Evolutionary conservation across 2,329 filamentous ascomycete genomes (phyloP), one percentile per base, ranked within the genome.

Genomic region (Myriangium duriaei): DNA sequence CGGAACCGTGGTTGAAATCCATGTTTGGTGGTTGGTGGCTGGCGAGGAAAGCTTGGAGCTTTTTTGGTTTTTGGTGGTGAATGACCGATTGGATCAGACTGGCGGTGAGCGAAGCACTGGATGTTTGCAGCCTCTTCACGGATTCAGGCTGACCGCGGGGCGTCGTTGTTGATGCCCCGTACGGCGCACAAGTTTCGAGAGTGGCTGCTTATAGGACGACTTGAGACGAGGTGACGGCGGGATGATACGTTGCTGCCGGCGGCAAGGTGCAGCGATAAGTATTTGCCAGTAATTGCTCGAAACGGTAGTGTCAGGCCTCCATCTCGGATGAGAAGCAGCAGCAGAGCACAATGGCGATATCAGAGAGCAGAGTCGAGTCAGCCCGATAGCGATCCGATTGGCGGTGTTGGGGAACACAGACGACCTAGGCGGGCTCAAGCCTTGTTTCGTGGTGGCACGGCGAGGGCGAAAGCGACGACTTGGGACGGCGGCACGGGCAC

Each of bases 1-100:
- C 36, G 16, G 30, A 21, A 15, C 36, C 36, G 36, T 39, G 36
- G 36, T 39, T 39, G 36, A 39, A 33, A 18, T 39, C 36, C 36
- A 39, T 39, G 30, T 26, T 37, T 31, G 24, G 28, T 26, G 21
- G n/a, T n/a, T n/a, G 21, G 21, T 26, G 21, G 21, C 21, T 26
- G 21, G 21, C 7, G 30, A 16, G n/a, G 28, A 21, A 24, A 14
- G 35, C n/a, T n/a, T n/a, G n/a, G n/a, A n/a, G n/a, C n/a, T n/a
- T n/a, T n/a, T n/a, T n/a, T n/a, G n/a, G n/a, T n/a, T n/a, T n/a
- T n/a, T n/a, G n/a, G n/a, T 31, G 35, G 30, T 31, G 21, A 30
- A 39, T 39, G 10, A 14, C 11, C 16, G 21, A 26, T 26, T 7
- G 21, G 21, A 26, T 34, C 32, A 34, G 32, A 34, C 11, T 32